Base-by-base conservation (phyloP, 345 rosid genomes). In the Sisymbrium irio region DNA sequence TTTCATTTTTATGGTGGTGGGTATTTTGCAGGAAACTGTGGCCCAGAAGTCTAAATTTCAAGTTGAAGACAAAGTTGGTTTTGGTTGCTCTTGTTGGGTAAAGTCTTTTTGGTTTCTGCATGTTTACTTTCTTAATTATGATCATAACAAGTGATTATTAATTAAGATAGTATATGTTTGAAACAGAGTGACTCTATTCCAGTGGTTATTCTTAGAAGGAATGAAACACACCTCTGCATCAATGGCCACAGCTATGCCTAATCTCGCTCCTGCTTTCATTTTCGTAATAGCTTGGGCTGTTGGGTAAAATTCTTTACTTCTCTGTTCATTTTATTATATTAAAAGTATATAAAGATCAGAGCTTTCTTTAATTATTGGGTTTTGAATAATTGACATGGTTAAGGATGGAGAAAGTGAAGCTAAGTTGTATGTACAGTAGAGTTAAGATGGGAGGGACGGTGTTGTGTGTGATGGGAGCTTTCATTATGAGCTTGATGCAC, bases 181-280 rank as follows among this genome's bases (percentile, higher is more conserved):
- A 62, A 73, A 58, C 88, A 95, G 99, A 80, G 90, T 90, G 54
- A 79, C 96, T 36, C 53, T 92, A 75, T 96, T 90, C 76, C 98
- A 96, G 65, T 70, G 85, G 44, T 69, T 92, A 32, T 89, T 82
- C 76, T 82, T 96, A 19, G 72, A 90, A 75, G 98, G 98, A 55
- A 87, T 96, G 63, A 73, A 86, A 71, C 81, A 85, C 33, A 92
- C 99, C 3, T 92, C 98, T 45, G 93, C 99, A 20, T 87, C 97
- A 67, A 65, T 92, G 80, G 99, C 98, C 9, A 92, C 98, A 41
- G 96, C 99, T 51, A 96, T 96, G 99, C 96, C 95, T 35, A 96
- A 96, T 79, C 91, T 96, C 20, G 88, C 90, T 74, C 99, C 98
- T 0, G 98, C 89, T 37, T 76, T 96, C 32, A 90, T 96, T 63